Evolutionary conservation across 768 basidiomycete species (phyloP).

Genomic region (Podaxis mareebaensis): DNA sequence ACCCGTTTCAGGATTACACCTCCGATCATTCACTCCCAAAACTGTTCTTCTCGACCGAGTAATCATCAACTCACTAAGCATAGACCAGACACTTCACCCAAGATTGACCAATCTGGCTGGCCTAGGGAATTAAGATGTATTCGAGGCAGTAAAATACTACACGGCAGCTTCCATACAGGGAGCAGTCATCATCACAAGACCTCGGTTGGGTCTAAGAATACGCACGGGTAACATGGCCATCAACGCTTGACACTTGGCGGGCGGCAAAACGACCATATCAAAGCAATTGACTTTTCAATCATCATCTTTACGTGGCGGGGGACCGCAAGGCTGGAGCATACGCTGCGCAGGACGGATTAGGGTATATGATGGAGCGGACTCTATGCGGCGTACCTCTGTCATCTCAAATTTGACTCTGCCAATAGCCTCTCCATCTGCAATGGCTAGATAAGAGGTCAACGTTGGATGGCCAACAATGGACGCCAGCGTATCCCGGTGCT

Average conservation of each 20-base stretch:
- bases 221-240: constrained; percentile 1
- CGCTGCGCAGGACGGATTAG: constrained; percentile 47
- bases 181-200: constrained; percentile 7
- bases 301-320: constrained; percentile 88
- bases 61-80: neutral
- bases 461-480: constrained; percentile 92
- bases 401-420: constrained; percentile 92
- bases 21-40: neutral
- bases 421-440: constrained; percentile 93
- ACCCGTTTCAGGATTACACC: constrained; percentile 6
- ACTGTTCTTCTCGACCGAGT: neutral
- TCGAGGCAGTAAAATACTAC: neutral
- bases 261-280: neutral
- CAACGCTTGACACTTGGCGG: neutral
- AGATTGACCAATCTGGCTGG: neutral
- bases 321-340: constrained; percentile 94
- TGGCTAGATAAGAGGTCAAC: constrained; percentile 81
- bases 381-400: constrained; percentile 70
- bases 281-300: constrained; percentile 38
- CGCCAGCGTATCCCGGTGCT: constrained; percentile 93
- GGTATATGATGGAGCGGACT: constrained; percentile 2
- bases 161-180: constrained; percentile 2
- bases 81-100: neutral
- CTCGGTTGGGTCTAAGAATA: constrained; percentile 11
- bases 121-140: neutral